Base-by-base conservation (phyloP, 768 basidiomycete genomes). In the Austroboletus eburneus region DNA sequence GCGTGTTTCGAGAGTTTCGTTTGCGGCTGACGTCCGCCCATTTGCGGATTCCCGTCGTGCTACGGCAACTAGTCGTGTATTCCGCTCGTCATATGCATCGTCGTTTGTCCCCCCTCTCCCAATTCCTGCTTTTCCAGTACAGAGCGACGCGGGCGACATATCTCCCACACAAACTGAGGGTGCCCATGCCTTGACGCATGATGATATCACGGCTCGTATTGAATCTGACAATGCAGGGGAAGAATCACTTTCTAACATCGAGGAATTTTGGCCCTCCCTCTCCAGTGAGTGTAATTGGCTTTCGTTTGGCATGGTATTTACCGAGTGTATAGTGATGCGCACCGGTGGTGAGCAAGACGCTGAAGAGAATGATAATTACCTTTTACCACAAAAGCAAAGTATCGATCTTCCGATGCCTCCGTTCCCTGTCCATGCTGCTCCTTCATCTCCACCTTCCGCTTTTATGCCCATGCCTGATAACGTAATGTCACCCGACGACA, bases 251-350 rank as follows among this genome's bases (percentile, higher is more conserved):
- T 62, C 70, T 8, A 67, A 73, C 50, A 51, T 72, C 41, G 83
- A 81, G 24, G 83, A 81, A 23, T 71, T 87, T 14, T 73, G 83
- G 70, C 84, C 86, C 3, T 87, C 87, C 14, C 68, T 89, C 39
- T 74, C 72, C 45, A 68, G 85, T 87, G 62, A 57, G 85, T 57
- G 32, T 29, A 4, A 49, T 32, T 50, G 51, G 4, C 6, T 37
- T 41, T 16, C 29, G 35, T 12, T 44, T 39, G 25, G 3, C 42
- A 25, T 12, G 14, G 21, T 57, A 25, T 39, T 59, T 45, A 52
- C 39, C 30, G 42, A 20, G 34, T 34, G 9, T 49, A 8, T 46
- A 87, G 85, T 89, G 76, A 87, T 90, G 85, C 84, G 85, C 53
- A 83, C 80, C 3, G 78, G 79, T 44, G 59, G 62, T 17, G 57